Percentiles rank a stretch among this genome's conserved stretches.
Conservation (phyloP, 805 yeast species). For the Ogataea nakhonphanomensis region DNA sequence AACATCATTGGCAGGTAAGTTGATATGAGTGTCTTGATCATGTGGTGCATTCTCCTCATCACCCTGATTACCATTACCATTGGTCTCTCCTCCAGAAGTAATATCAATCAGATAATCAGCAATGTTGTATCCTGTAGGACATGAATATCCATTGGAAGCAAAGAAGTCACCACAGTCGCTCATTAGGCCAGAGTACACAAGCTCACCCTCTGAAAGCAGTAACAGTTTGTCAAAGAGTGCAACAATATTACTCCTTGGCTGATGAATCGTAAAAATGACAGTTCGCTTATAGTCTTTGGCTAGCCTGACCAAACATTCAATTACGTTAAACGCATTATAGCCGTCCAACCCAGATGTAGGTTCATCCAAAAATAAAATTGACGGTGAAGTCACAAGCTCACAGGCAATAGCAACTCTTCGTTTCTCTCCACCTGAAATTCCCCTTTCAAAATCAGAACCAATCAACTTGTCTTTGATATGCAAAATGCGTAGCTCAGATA, state of each 20-base stretch:
- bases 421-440: slow-evolving; percentile 92
- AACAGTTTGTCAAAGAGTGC: slow-evolving; percentile 82
- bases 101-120: slow-evolving; percentile 93
- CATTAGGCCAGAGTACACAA: slow-evolving; percentile 87
- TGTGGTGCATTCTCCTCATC: slow-evolving; percentile 20
- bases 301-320: slow-evolving; percentile 76
- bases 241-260: slow-evolving; percentile 94
- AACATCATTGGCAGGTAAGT: slow-evolving; percentile 21
- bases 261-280: slow-evolving; percentile 90
- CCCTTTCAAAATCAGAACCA: slow-evolving; percentile 87
- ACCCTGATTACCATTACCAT: background rate
- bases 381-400: slow-evolving; percentile 85
- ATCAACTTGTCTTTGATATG: slow-evolving; percentile 80
- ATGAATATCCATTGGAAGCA: slow-evolving; percentile 65
- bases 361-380: slow-evolving; percentile 79
- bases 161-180: slow-evolving; percentile 72
- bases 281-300: slow-evolving; percentile 83
- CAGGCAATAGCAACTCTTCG: slow-evolving; percentile 91
- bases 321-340: slow-evolving; percentile 86
- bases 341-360: slow-evolving; percentile 97
- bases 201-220: slow-evolving; percentile 76
- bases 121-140: slow-evolving; percentile 88
- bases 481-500: slow-evolving; percentile 79
- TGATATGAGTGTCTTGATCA: slow-evolving; percentile 32
- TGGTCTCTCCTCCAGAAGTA: slow-evolving; percentile 49